Base-by-base conservation (phyloP, 768 basidiomycete species). In the Chalciporus sphaerocephalus region DNA sequence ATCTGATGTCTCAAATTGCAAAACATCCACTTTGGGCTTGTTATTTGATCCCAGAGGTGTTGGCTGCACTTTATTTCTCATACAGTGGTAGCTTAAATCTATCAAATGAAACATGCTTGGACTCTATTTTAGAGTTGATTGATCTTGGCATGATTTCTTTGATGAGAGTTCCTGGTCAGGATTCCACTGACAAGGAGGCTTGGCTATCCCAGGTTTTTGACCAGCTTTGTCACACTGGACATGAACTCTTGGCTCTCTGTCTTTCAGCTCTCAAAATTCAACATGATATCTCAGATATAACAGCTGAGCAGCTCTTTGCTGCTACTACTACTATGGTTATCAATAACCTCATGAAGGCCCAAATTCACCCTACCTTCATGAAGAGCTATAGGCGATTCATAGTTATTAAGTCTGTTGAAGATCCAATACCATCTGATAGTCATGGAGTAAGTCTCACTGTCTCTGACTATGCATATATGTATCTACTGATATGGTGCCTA, bases 1-100 rank as follows among this genome's bases (percentile, higher is more conserved):
- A 75, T 13, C 64, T 74, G 9, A 78, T 90, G 33, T 64, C 60
- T 17, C 69, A 76, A 53, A 62, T 85, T 12, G 62, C 69, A 44
- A 69, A 74, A 32, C 86, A 89, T 55, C 82, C 80, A 18, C 56
- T 83, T 15, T 91, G 87, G 86, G 67, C 68, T 10, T 79, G 79
- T 42, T 89, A 83, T 57, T 68, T 91, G 18, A 57, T 81, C 6
- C 86, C 88, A 7, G 71, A 75, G 42, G 79, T 78, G 15, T 63
- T 91, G 22, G 85, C 82, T 43, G 66, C 80, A 7, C 46, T 47
- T 23, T 47, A 61, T 20, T 6, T 42, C 11, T 23, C 63, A 11
- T 52, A 16, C 42, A 16, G 42, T 48, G 52, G 20, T 1, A 18
- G 18, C 18, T 4, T 15, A 1, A 18, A 2, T 30, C 12, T 50